Conservation (phyloP, 2,329 filamentous ascomycete genomes). For the Aspergillus japonicus region DNA sequence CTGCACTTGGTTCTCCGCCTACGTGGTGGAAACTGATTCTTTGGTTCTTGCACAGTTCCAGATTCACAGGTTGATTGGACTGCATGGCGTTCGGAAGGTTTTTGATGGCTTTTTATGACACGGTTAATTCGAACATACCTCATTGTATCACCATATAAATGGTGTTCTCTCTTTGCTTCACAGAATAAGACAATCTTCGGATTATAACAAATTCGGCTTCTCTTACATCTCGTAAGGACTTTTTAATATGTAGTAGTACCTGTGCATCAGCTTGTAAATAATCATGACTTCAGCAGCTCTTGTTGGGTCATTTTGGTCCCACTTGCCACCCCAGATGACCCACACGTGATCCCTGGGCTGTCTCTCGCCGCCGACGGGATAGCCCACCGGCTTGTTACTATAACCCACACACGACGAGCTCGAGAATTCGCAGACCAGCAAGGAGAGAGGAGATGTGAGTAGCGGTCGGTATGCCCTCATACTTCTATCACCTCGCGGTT, state of each 20-base stretch:
- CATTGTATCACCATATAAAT: conserved; percentile 4
- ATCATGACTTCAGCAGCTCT: no score
- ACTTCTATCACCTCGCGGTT: conserved; percentile 63
- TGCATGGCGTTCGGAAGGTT: conserved; percentile 41
- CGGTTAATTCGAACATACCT: conserved; percentile 17
- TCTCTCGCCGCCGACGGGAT: not conserved
- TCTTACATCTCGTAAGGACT: not conserved
- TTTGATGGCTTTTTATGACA: conserved; percentile 22
- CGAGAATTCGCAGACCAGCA: conserved; percentile 10
- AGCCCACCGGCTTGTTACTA: not conserved
- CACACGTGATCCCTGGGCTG: not conserved
- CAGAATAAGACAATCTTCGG: not conserved
- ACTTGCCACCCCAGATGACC: not conserved
- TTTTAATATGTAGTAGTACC: not conserved
- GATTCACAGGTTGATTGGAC: conserved; percentile 28
- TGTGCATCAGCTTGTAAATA: not conserved
- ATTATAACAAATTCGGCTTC: not conserved
- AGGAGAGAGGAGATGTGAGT: conserved; percentile 25
- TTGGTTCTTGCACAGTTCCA: conserved; percentile 13
- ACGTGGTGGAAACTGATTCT: conserved; percentile 43
- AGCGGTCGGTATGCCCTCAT: conserved; percentile 55
- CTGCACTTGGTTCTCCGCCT: conserved; percentile 58
- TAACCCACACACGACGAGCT: not conserved
- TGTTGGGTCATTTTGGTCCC: not conserved
- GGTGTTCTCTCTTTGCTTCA: not conserved